phyloP scores from a whole-genome alignment of 2,329 filamentous ascomycete genomes.

The Incumbomyces lentus region DNA sequence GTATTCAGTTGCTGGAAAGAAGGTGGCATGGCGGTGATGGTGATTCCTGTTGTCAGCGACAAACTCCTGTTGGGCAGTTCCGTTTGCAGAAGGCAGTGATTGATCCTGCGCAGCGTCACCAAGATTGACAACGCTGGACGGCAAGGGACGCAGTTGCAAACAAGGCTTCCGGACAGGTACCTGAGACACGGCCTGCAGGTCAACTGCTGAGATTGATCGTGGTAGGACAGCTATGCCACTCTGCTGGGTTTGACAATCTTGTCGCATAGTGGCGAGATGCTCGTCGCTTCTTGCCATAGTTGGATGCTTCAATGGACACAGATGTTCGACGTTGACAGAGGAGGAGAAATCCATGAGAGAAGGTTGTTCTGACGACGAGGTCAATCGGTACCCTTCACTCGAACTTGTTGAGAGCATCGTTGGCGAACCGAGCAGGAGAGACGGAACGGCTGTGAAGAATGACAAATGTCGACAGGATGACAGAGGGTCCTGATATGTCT shows the following conservation, averaged over 20 bases:
- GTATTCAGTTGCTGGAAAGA: not conserved
- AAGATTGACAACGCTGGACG: not conserved
- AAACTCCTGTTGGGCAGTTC: not conserved
- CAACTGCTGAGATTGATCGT: not conserved
- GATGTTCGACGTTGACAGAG: not conserved
- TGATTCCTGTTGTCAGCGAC: not conserved
- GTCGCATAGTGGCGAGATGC: not conserved
- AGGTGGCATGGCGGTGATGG: not conserved
- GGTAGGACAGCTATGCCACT: not conserved
- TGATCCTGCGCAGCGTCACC: not conserved
- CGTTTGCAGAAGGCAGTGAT: not conserved
- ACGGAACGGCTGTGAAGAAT: not conserved
- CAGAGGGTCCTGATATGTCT: not conserved
- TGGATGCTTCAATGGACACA: not conserved
- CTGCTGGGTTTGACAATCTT: not conserved
- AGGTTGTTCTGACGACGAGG: not conserved
- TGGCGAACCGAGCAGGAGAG: not conserved
- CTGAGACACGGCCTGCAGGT: not conserved
- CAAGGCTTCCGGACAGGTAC: not conserved
- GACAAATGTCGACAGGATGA: not conserved
- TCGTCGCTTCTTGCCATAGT: not conserved
- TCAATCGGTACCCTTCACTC: not conserved
- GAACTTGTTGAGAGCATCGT: not conserved
- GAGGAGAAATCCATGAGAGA: not conserved
- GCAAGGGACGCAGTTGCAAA: not conserved